phyloP scores from a whole-genome alignment of 805 yeast species.

The Yarrowia divulgata region DNA sequence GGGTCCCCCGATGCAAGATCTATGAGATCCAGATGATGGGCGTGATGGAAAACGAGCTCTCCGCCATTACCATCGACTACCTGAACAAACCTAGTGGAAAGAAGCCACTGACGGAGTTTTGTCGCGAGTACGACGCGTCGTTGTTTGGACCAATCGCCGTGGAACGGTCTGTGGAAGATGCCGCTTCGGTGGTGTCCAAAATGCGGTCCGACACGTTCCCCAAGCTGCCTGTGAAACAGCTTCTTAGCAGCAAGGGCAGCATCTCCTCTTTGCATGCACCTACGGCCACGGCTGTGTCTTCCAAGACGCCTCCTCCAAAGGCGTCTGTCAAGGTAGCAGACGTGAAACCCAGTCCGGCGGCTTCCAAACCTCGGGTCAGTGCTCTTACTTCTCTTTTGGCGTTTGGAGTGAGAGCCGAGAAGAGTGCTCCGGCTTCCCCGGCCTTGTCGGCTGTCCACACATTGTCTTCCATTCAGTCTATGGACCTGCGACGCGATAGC shows the following conservation, averaged over 20 bases:
- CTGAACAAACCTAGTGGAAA: constrained; percentile 52
- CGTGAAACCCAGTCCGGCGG: constrained; percentile 19
- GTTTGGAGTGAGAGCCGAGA: constrained; percentile 25
- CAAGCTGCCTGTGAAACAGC: constrained; percentile 29
- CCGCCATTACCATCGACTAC: constrained; percentile 69
- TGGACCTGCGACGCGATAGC: constrained; percentile 6
- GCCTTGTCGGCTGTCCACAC: constrained; percentile 26
- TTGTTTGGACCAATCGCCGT: constrained; percentile 30
- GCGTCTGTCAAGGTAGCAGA: constrained; percentile 31
- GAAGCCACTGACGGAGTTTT: constrained; percentile 61
- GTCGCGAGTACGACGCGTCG: constrained; percentile 68
- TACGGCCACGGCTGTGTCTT: constrained; percentile 7
- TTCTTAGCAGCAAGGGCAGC: constrained; percentile 5
- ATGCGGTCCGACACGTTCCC: constrained; percentile 34
- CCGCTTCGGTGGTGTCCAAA: constrained; percentile 15
- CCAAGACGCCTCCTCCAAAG: constrained; percentile 23
- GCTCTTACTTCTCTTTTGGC: constrained; percentile 23
- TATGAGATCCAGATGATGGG: constrained; percentile 99
- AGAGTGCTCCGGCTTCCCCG: constrained; percentile 29
- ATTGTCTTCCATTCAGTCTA: constrained; percentile 10
- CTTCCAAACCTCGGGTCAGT: constrained; percentile 21
- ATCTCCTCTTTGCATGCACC: constrained; percentile 16
- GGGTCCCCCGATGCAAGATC: constrained; percentile 95
- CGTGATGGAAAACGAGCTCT: constrained; percentile 86
- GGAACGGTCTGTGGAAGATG: constrained; percentile 20